Evolutionary conservation across 805 yeast species (phyloP), one percentile per base, ranked within the genome.

Genomic region (Barnettozyma siamensis): DNA sequence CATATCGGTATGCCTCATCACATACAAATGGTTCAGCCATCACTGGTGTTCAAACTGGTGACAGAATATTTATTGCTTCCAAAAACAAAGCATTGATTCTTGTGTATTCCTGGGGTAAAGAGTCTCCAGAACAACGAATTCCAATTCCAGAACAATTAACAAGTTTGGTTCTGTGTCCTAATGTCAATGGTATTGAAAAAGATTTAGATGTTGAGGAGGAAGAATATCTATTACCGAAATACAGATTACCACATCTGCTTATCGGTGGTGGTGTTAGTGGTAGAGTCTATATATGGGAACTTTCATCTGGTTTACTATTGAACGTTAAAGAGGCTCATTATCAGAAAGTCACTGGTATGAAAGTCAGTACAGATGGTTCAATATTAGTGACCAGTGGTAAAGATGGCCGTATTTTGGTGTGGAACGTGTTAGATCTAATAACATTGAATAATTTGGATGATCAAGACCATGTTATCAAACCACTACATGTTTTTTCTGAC

Each of bases 251-350:
- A 17, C 81, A 83, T 72, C 57, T 85, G 31, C 60, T 93, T 20
- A 81, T 78, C 7, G 95, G 83, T 33, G 88, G 91, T 45, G 72
- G 93, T 40, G 57, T 67, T 44, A 55, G 81, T n/a, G 98, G 98
- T 11, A 75, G 80, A 49, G 47, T 93, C 13, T 84, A 84, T 55
- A 60, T 89, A 1, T 91, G 98, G 98, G 95, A 88, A 52, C 57
- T 89, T 38, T 61, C 71, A 9, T 82, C 93, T 2, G 98, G 98
- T 0, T 63, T 76, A 19, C 67, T 93, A 35, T 55, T 89, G 19
- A 68, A 75, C 35, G 94, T 78, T 4, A 78, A 77, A 54, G 89
- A 85, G 38, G 81, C 87, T 1, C 98, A 91, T 64, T 91, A 87
- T 60, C 97, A 91, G 62, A 68, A 72, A 7, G 73, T 88, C 7